Percentiles rank a stretch among this genome's conserved stretches.
phyloP scores from a whole-genome alignment of 2,329 filamentous ascomycete species.

The Paraphaeosphaeria minitans region DNA sequence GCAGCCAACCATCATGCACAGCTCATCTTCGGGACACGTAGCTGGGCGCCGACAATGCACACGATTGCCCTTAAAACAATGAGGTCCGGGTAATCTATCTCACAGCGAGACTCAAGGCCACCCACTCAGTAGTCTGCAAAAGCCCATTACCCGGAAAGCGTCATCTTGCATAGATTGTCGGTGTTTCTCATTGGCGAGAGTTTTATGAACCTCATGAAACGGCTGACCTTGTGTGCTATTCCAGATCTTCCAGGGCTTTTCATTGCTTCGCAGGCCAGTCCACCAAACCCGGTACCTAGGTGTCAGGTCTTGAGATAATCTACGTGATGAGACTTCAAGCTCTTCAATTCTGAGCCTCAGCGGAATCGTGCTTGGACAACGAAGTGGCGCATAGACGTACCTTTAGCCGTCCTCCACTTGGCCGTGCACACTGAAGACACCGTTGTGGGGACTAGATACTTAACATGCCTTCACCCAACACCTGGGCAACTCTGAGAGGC shows the following conservation, averaged over 20 bases:
- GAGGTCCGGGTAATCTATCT: background rate
- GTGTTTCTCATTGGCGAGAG: slow-evolving; percentile 6
- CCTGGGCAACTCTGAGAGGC: slow-evolving; percentile 5
- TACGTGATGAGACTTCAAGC: slow-evolving; percentile 14
- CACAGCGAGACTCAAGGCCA: background rate
- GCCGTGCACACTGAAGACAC: slow-evolving; percentile 12
- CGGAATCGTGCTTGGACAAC: slow-evolving; percentile 9
- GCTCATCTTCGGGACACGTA: background rate
- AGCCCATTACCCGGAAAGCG: background rate
- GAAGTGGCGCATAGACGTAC: slow-evolving; percentile 18
- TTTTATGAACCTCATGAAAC: slow-evolving; percentile 3
- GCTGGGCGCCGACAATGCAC: background rate
- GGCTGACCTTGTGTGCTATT: slow-evolving; percentile 14
- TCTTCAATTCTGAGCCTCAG: slow-evolving; percentile 10
- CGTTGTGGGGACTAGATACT: slow-evolving; percentile 15
- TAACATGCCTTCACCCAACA: slow-evolving; percentile 15
- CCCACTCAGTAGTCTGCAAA: background rate
- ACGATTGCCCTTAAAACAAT: background rate
- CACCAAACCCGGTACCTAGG: slow-evolving; percentile 21
- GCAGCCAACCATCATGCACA: background rate
- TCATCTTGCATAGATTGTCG: slow-evolving; percentile 10
- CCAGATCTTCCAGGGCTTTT: slow-evolving; percentile 10
- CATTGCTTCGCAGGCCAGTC: slow-evolving; percentile 13
- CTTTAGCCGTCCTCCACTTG: slow-evolving; percentile 23
- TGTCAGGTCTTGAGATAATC: slow-evolving; percentile 15